Evolutionary conservation across 2,329 filamentous ascomycete genomes (phyloP).

Genomic region (Trichoderma koningiopsis): DNA sequence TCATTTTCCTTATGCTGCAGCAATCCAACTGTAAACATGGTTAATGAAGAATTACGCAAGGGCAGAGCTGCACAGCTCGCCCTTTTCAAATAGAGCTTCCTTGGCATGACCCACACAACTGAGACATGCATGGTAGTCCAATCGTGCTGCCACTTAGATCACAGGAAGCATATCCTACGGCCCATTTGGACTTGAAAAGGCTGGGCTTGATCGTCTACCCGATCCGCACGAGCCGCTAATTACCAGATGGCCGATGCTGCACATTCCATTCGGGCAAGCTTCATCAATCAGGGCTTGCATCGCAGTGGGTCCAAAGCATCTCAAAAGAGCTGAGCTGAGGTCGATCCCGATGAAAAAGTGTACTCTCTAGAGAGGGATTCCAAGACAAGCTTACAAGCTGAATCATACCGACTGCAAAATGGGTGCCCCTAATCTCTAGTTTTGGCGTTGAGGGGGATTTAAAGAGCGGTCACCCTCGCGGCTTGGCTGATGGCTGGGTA

Average conservation of each 20-base stretch:
- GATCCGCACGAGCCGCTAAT: background rate
- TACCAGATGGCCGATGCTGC: conserved; percentile 1
- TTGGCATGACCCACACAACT: background rate
- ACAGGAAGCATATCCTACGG: background rate
- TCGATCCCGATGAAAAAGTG: background rate
- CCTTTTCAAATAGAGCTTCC: background rate
- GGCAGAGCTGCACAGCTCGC: no score
- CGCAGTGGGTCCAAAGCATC: background rate
- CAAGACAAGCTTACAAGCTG: background rate
- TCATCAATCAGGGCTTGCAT: background rate
- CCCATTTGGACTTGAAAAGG: background rate
- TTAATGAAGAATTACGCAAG: background rate
- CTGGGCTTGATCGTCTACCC: background rate
- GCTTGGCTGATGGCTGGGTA: background rate
- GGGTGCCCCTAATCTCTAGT: background rate
- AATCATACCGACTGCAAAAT: no score
- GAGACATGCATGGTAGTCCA: conserved; percentile 3
- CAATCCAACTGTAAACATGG: background rate
- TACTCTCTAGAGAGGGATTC: background rate
- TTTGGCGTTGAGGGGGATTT: background rate
- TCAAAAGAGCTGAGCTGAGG: background rate
- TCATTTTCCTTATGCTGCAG: background rate
- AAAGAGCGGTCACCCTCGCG: background rate
- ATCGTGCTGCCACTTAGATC: background rate
- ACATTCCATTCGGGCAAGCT: conserved; percentile 2